Conservation (phyloP, 1,284 basidiomycete species). For the Mycena citricolor region DNA sequence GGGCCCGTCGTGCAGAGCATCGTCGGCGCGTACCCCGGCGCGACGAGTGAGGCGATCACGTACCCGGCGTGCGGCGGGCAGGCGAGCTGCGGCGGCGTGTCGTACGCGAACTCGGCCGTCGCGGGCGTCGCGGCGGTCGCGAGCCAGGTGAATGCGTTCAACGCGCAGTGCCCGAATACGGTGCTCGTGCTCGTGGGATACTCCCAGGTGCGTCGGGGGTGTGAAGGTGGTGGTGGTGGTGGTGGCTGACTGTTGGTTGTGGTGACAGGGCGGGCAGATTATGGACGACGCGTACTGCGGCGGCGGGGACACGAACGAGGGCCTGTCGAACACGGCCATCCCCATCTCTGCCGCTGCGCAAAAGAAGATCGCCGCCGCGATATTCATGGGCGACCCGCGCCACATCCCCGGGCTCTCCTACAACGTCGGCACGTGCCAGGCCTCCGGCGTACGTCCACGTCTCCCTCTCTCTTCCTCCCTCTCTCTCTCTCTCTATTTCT, state of each 20-base stretch:
- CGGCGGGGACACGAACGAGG: constrained; percentile 33
- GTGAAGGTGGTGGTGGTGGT: too few species aligned
- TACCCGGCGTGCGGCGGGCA: constrained; percentile 36
- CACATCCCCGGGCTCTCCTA: constrained; percentile 30
- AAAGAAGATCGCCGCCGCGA: constrained; percentile 32
- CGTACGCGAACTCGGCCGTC: constrained; percentile 31
- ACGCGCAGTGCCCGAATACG: constrained; percentile 29
- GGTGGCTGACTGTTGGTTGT: too few species aligned
- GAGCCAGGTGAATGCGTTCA: constrained; percentile 31
- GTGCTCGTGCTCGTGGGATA: constrained; percentile 33
- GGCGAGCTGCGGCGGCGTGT: constrained; percentile 29
- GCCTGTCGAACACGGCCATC: constrained; percentile 28
- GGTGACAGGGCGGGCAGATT: constrained; percentile 33
- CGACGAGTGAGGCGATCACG: constrained; percentile 32
- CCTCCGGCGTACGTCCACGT: constrained; percentile 30
- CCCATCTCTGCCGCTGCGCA: constrained; percentile 29
- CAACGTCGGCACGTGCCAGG: constrained; percentile 33
- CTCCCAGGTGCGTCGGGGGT: constrained; percentile 27
- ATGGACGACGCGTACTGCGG: constrained; percentile 34
- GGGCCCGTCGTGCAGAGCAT: constrained; percentile 29
- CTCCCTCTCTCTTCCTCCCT: too few species aligned
- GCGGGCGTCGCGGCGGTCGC: constrained; percentile 31
- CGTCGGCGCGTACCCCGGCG: constrained; percentile 27
- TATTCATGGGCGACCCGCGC: constrained; percentile 35
- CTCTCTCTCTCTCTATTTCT: background rate